Evolutionary conservation across 2,329 filamentous ascomycete species (phyloP).

Genomic region (Pyrenochaeta sp.): DNA sequence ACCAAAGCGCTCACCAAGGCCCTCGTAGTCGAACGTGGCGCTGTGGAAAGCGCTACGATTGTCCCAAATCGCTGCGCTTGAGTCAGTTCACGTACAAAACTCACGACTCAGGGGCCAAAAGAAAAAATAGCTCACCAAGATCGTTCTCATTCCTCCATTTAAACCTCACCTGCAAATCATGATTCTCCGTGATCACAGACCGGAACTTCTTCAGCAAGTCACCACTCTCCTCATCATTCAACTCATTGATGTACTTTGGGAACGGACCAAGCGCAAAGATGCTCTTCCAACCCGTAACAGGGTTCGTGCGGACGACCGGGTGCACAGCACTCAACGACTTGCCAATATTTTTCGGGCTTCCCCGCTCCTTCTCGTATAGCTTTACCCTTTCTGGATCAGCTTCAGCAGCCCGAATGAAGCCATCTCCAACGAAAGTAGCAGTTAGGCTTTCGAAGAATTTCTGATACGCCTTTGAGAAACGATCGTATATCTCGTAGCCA

Average conservation of each 20-base stretch:
- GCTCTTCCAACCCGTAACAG: conserved; percentile 47
- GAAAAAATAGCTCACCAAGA: conserved; percentile 11
- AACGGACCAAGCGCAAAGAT: conserved; percentile 33
- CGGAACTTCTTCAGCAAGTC: conserved; percentile 20
- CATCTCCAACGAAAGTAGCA: conserved; percentile 33
- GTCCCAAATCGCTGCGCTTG: conserved; percentile 51
- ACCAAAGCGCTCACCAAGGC: conserved; percentile 20
- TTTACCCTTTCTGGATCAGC: conserved; percentile 16
- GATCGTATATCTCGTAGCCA: conserved; percentile 51
- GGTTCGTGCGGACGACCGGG: conserved; percentile 43
- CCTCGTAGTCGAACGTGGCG: conserved; percentile 29
- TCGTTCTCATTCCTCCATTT: conserved; percentile 44
- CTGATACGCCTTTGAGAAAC: conserved; percentile 35
- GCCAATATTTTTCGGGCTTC: conserved; percentile 33
- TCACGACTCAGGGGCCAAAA: too few species aligned
- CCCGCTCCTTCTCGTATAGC: conserved; percentile 25
- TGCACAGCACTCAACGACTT: conserved; percentile 31
- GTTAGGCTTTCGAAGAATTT: conserved; percentile 34
- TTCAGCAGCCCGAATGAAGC: conserved; percentile 24
- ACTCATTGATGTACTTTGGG: conserved; percentile 48
- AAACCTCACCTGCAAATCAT: conserved; percentile 53
- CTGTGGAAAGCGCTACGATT: conserved; percentile 42
- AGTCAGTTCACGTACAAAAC: neutral
- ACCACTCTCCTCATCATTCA: conserved; percentile 43
- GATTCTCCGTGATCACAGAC: conserved; percentile 44